Conservation (phyloP, 2,329 filamentous ascomycete genomes). For the Sporothrix globosa region DNA sequence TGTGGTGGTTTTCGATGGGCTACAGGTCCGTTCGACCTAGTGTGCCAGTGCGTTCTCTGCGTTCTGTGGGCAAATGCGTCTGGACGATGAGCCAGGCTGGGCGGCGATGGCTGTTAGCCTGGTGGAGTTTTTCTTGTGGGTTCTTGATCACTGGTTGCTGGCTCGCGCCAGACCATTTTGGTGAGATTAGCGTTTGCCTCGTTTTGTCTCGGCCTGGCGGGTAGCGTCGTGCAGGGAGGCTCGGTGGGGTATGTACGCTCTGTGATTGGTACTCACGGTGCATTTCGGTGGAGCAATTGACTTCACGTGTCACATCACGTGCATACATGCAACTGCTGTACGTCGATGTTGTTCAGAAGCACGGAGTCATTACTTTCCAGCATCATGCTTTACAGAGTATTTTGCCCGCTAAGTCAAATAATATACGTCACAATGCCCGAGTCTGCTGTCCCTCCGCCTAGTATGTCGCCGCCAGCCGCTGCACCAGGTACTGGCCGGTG, state of each 20-base stretch:
- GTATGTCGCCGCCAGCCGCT: conserved; percentile 76
- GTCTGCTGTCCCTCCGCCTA: conserved; percentile 40
- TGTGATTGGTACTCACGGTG: conserved; percentile 1
- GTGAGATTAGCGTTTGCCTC: conserved; percentile 24
- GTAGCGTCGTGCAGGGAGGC: not conserved
- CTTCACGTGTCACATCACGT: not conserved
- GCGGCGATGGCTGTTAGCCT: conserved; percentile 17
- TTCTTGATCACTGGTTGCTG: conserved; percentile 13
- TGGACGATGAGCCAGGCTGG: not conserved
- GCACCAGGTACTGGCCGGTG: conserved; percentile 78
- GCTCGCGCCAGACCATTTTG: conserved; percentile 15
- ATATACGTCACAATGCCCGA: not conserved
- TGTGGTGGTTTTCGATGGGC: not conserved
- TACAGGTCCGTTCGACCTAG: conserved; percentile 3
- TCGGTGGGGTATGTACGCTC: not conserved
- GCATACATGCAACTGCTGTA: not conserved
- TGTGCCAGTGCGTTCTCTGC: conserved; percentile 8
- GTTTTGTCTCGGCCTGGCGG: conserved; percentile 1
- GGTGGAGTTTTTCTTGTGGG: not conserved
- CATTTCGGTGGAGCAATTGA: not conserved
- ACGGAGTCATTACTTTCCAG: not conserved
- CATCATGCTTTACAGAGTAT: not conserved
- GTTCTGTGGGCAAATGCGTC: conserved; percentile 5
- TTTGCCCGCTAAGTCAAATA: not conserved
- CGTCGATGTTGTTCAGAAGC: not conserved